These are phyloP conservation scores for Phalaenopsis hybrid DNA, from an alignment of 116 monocot genomes.

Conservation along the genomic window DNA sequence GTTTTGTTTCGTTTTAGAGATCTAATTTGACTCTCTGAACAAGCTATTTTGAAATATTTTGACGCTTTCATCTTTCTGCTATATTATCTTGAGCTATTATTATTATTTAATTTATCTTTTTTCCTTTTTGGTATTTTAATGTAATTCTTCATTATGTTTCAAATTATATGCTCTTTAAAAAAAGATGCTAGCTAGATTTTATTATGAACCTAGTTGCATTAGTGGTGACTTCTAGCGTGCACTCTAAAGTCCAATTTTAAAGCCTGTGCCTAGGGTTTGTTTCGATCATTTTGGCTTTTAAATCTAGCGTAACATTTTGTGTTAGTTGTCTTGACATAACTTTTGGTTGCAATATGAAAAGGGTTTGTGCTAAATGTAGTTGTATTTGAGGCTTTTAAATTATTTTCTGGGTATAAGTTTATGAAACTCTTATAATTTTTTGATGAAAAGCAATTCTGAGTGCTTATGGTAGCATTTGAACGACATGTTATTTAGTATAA, in stretches of 20 bases:
- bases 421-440: background rate
- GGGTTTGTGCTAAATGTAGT: background rate
- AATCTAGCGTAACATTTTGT: background rate
- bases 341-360: background rate
- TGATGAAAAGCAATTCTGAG: background rate
- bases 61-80: too few relatives aligned
- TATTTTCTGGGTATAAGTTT: too few relatives aligned
- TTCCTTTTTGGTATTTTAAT: too few relatives aligned
- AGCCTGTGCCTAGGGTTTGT: background rate
- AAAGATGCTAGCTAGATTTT: too few relatives aligned
- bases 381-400: background rate
- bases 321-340: background rate
- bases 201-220: conserved; percentile 1
- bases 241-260: background rate
- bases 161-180: too few relatives aligned
- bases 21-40: too few relatives aligned
- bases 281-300: background rate
- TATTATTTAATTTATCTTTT: too few relatives aligned
- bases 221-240: background rate
- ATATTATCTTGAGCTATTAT: too few relatives aligned
- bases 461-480: too few relatives aligned
- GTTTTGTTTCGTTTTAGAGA: too few relatives aligned
- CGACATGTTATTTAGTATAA: background rate
- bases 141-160: too few relatives aligned
- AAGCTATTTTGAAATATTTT: too few relatives aligned